These are phyloP conservation scores for Euptelea pleiosperma DNA, from an alignment of 164 flowering plant species.

Conservation along the genomic window DNA sequence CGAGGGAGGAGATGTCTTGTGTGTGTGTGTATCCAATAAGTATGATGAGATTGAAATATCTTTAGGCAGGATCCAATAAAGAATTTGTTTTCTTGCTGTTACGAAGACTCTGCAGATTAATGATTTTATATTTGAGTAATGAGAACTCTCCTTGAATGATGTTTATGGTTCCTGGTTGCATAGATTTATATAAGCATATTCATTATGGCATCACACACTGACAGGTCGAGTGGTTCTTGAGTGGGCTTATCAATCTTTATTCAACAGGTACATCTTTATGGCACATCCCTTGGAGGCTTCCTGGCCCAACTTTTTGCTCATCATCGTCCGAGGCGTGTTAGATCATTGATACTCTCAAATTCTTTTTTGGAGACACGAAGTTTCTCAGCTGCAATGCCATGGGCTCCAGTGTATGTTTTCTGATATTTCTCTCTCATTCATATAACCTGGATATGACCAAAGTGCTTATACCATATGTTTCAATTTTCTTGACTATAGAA, in stretches of 20 bases:
- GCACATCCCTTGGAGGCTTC: slow-evolving; percentile 97
- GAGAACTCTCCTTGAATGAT: background rate
- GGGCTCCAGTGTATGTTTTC: slow-evolving; percentile 86
- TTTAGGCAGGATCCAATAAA: background rate
- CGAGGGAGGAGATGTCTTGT: too few relatives aligned
- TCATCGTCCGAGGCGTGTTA: slow-evolving; percentile 94
- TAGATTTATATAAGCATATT: background rate
- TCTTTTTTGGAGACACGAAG: slow-evolving; percentile 77
- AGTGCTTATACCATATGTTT: background rate
- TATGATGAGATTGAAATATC: too few relatives aligned
- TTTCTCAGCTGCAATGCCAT: slow-evolving; percentile 91
- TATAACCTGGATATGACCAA: background rate
- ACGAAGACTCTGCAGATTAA: background rate
- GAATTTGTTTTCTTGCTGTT: background rate
- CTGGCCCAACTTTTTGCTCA: slow-evolving; percentile 97
- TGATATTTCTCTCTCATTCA: background rate
- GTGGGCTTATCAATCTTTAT: slow-evolving; percentile 16
- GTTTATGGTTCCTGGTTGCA: background rate
- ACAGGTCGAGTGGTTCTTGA: background rate
- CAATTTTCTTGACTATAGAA: background rate
- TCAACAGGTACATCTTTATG: slow-evolving; percentile 89
- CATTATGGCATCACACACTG: background rate
- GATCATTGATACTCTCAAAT: slow-evolving; percentile 85
- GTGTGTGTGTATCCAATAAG: too few relatives aligned
- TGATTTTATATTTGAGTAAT: background rate